Percentiles rank a stretch among this genome's conserved stretches.
Conservation (phyloP, 768 basidiomycete genomes). For the Favolaschia claudopus region DNA sequence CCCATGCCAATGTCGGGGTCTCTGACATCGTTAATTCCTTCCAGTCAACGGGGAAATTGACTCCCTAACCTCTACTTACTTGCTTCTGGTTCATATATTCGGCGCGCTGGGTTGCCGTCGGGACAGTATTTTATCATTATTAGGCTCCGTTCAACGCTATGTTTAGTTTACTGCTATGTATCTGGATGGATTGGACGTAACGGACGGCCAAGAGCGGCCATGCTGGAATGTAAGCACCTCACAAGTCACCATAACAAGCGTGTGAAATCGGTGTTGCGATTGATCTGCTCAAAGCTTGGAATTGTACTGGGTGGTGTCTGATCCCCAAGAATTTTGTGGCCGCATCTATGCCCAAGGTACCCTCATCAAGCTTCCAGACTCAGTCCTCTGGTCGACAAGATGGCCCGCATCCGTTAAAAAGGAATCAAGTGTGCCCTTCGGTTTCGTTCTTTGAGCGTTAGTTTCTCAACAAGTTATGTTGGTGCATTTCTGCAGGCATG, state of each 20-base stretch:
- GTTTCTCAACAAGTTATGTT: too few species aligned
- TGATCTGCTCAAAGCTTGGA: background rate
- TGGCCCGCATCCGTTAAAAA: slow-evolving; percentile 48
- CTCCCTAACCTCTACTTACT: slow-evolving; percentile 22
- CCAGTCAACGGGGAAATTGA: slow-evolving; percentile 31
- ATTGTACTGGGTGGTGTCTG: background rate
- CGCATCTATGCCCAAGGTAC: slow-evolving; percentile 48
- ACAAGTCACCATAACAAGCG: too few species aligned
- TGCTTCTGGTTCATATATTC: slow-evolving; percentile 8
- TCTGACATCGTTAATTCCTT: slow-evolving; percentile 57
- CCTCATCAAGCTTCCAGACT: slow-evolving; percentile 34
- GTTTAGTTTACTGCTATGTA: too few species aligned
- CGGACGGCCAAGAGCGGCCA: too few species aligned
- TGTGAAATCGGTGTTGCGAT: too few species aligned
- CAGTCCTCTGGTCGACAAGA: slow-evolving; percentile 49
- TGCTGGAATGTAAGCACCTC: too few species aligned
- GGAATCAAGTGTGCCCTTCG: slow-evolving; percentile 53
- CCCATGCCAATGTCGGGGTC: slow-evolving; percentile 43
- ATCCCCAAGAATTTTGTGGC: background rate
- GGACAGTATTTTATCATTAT: slow-evolving; percentile 22
- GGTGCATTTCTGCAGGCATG: too few species aligned
- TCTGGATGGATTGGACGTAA: background rate
- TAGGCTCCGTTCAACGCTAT: slow-evolving; percentile 9
- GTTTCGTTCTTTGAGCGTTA: background rate
- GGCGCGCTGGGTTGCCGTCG: background rate